phyloP scores from a whole-genome alignment of 1,284 basidiomycete species.

The Naganishia sp. region DNA sequence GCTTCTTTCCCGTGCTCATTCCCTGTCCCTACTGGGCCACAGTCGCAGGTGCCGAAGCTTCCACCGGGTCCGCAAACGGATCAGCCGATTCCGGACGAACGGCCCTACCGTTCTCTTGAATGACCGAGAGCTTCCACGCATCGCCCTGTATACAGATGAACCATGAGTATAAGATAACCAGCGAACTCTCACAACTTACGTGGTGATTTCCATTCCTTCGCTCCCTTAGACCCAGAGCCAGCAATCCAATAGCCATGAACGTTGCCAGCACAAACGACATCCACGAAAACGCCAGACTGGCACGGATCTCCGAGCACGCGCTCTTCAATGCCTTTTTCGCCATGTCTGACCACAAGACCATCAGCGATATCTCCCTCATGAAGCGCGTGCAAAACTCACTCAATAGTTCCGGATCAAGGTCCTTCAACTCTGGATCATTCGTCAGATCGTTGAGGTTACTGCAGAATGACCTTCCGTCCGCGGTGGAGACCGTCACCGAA shows the following conservation, averaged over 20 bases:
- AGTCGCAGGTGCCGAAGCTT: neutral
- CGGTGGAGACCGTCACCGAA: constrained; percentile 35
- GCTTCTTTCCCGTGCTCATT: neutral
- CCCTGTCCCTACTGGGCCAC: neutral
- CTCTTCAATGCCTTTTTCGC: constrained; percentile 40
- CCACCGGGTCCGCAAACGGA: constrained; percentile 21
- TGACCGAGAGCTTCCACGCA: constrained; percentile 15
- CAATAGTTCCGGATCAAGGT: constrained; percentile 34
- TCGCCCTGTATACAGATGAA: neutral
- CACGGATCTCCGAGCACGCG: constrained; percentile 39
- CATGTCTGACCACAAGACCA: constrained; percentile 26
- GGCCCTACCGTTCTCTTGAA: neutral
- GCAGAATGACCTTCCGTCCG: constrained; percentile 38
- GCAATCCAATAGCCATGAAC: constrained; percentile 31
- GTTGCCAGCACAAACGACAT: constrained; percentile 39
- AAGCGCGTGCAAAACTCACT: constrained; percentile 20
- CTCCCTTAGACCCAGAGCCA: constrained; percentile 32
- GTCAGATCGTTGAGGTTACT: constrained; percentile 40
- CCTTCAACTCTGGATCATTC: constrained; percentile 38
- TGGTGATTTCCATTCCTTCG: constrained; percentile 15
- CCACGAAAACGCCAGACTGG: constrained; percentile 42
- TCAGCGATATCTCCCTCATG: neutral
- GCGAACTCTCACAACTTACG: neutral
- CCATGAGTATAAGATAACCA: neutral
- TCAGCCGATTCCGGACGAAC: neutral